Evolutionary conservation across 2,329 filamentous ascomycete genomes (phyloP).

Genomic region (Epichloe amarillans): DNA sequence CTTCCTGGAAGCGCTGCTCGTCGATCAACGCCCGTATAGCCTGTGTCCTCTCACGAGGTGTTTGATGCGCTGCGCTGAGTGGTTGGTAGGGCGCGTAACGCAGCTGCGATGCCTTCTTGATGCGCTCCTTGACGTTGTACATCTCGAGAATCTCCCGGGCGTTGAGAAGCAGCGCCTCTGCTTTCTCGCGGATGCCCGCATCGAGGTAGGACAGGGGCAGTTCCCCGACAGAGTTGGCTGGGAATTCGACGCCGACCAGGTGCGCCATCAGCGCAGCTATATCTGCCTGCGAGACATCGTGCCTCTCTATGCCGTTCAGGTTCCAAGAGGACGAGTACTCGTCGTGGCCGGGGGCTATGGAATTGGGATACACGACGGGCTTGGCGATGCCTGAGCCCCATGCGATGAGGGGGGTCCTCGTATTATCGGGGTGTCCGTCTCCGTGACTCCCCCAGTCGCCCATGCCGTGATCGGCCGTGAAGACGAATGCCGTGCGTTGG

Average conservation of each 20-base stretch:
- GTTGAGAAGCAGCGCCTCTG: constrained; percentile 72
- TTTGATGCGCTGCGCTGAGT: constrained; percentile 46
- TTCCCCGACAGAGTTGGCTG: constrained; percentile 91
- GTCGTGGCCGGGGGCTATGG: constrained; percentile 67
- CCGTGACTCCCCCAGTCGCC: constrained; percentile 98
- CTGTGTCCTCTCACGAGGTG: constrained; percentile 18
- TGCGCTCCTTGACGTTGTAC: constrained; percentile 85
- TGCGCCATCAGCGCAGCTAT: constrained; percentile 94
- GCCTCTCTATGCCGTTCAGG: too few species aligned
- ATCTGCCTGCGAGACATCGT: constrained; percentile 54
- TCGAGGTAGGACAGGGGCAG: constrained; percentile 74
- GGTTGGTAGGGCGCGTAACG: constrained; percentile 64
- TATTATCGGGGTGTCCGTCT: constrained; percentile 94
- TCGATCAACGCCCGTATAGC: too few species aligned
- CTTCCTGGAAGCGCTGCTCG: constrained; percentile 34
- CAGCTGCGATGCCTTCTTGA: constrained; percentile 64
- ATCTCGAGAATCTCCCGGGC: constrained; percentile 82
- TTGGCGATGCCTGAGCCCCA: constrained; percentile 88
- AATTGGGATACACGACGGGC: constrained; percentile 44
- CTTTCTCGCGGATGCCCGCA: constrained; percentile 61
- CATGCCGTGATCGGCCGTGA: constrained; percentile 98
- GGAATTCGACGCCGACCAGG: constrained; percentile 74
- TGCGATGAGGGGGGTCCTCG: constrained; percentile 82
- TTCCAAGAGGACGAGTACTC: constrained; percentile 54
- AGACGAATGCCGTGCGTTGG: constrained; percentile 82